These are phyloP conservation scores for Alnus glutinosa DNA, from an alignment of 306 rosid genomes.

Conservation along the genomic window DNA sequence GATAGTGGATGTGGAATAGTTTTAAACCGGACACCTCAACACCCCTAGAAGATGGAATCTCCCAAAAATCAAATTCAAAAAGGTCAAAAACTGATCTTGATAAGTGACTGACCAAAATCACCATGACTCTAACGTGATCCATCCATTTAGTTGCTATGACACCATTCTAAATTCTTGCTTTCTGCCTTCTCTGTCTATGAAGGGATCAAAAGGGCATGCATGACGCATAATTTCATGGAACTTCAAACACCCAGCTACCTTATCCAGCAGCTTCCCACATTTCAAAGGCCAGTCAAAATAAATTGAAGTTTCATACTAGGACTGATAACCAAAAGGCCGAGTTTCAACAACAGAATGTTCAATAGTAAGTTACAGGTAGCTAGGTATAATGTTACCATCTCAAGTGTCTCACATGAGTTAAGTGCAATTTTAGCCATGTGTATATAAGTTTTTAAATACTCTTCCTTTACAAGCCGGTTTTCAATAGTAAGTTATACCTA, in stretches of 20 bases:
- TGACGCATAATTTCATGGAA: neutral
- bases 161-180: neutral
- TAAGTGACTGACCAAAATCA: neutral
- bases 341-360: neutral
- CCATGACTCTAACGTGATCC: neutral
- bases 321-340: neutral
- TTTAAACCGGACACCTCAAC: too few relatives aligned
- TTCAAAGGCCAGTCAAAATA: neutral
- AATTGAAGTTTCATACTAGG: too few relatives aligned
- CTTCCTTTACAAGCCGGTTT: too few relatives aligned
- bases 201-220: neutral
- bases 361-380: too few relatives aligned
- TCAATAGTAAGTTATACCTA: too few relatives aligned
- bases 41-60: neutral
- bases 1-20: too few relatives aligned
- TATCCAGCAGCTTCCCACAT: neutral
- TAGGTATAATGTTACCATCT: too few relatives aligned
- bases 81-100: neutral
- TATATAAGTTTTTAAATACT: too few relatives aligned
- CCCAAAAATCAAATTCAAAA: neutral
- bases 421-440: too few relatives aligned
- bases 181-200: neutral
- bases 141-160: neutral
- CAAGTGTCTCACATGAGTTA: too few relatives aligned
- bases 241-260: neutral